Evolutionary conservation across 108 stramenopile species (phyloP).

Genomic region (Stephanodiscus minutulus): DNA sequence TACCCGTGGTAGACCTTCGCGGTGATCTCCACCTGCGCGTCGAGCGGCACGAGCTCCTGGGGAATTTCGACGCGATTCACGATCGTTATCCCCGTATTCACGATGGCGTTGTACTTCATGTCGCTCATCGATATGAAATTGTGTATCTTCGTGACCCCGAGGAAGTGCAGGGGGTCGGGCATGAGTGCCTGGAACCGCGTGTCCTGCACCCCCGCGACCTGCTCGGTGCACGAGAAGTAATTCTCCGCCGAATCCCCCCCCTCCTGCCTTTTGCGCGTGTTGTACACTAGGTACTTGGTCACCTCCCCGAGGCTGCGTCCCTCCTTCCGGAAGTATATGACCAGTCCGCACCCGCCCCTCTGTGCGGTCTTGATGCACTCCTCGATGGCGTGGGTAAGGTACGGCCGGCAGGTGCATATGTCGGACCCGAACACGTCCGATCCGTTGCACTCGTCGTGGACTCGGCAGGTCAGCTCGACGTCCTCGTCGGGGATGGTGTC

Average conservation of each 20-base stretch:
- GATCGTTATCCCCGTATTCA: slow-evolving; percentile 94
- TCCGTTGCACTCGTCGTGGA: slow-evolving; percentile 99
- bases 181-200: slow-evolving; percentile 97
- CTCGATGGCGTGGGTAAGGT: slow-evolving; percentile 99
- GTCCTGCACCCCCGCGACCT: slow-evolving; percentile 95
- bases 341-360: slow-evolving; percentile 92
- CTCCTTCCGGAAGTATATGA: slow-evolving; percentile 99
- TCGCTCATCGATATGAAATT: slow-evolving; percentile 98
- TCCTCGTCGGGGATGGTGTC: slow-evolving; percentile 96
- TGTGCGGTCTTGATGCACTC: slow-evolving; percentile 97
- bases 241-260: slow-evolving; percentile 94
- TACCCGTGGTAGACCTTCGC: slow-evolving; percentile 99
- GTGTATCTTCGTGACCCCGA: slow-evolving; percentile 93
- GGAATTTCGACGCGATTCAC: slow-evolving; percentile 99
- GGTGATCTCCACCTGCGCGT: slow-evolving; percentile 99
- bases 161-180: slow-evolving; percentile 97
- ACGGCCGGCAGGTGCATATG: slow-evolving; percentile 98
- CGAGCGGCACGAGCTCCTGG: slow-evolving; percentile 93
- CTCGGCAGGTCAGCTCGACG: slow-evolving; percentile 94
- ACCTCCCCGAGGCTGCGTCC: slow-evolving; percentile 96
- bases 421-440: slow-evolving; percentile 98
- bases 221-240: slow-evolving; percentile 98
- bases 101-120: slow-evolving; percentile 99
- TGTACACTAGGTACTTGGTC: slow-evolving; percentile 99
- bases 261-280: slow-evolving; percentile 97